Evolutionary conservation across 176 grass and related monocot species (phyloP).

Genomic region (Chrysopogon serrulatus): DNA sequence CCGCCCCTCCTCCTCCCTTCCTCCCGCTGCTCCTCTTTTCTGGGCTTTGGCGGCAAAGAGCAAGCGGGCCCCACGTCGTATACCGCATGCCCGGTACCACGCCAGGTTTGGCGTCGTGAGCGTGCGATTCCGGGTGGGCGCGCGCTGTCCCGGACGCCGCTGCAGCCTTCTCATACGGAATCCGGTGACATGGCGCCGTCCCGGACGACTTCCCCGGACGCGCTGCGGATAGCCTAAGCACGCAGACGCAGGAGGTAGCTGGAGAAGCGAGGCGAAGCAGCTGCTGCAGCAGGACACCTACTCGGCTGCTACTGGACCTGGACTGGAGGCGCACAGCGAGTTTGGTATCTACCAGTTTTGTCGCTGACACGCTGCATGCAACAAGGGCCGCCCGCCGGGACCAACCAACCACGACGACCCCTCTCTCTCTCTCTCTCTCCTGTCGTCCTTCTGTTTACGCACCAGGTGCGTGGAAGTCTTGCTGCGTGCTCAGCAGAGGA

Average conservation of each 20-base stretch:
- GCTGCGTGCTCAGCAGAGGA: background rate
- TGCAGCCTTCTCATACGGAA: no score
- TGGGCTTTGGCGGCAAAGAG: no score
- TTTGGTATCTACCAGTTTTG: conserved; percentile 53
- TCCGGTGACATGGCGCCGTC: no score
- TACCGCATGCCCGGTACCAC: no score
- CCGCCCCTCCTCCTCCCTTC: no score
- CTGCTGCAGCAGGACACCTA: background rate
- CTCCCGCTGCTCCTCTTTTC: no score
- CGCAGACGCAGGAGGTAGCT: background rate
- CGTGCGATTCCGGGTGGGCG: no score
- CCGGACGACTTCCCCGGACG: no score
- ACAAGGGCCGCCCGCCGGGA: background rate
- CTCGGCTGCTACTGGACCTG: background rate
- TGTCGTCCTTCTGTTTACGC: conserved; percentile 29
- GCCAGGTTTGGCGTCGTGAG: no score
- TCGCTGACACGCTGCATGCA: conserved; percentile 18
- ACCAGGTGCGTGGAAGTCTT: conserved; percentile 36
- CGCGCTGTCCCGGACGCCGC: no score
- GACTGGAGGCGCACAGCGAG: conserved; percentile 22
- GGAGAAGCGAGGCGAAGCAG: background rate
- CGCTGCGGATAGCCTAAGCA: no score
- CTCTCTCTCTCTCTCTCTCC: background rate
- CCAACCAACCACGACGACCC: background rate
- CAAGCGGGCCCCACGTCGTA: no score